Percentiles rank a stretch among this genome's conserved stretches.
Evolutionary conservation across 768 basidiomycete species (phyloP).

Genomic region (Lactifluus rugatus): DNA sequence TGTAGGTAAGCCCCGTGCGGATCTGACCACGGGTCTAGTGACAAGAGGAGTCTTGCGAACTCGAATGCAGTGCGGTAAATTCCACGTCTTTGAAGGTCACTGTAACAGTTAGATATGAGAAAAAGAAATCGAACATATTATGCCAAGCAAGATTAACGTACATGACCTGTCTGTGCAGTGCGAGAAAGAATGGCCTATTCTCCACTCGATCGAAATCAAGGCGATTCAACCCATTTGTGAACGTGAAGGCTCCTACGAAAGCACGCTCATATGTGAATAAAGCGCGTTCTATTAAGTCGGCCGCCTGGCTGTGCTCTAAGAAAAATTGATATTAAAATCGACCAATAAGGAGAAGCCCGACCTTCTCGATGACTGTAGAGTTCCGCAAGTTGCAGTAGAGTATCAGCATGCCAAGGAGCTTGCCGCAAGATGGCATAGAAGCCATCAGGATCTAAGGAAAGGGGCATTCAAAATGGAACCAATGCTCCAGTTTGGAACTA

Average conservation of each 20-base stretch:
- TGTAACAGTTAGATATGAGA: conserved; percentile 24
- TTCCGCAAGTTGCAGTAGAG: conserved; percentile 77
- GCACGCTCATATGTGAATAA: conserved; percentile 89
- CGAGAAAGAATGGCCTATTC: conserved; percentile 88
- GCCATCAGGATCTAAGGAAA: conserved; percentile 55
- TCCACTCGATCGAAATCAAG: conserved; percentile 88
- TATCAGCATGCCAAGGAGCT: conserved; percentile 89
- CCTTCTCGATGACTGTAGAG: conserved; percentile 84
- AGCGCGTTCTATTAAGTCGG: conserved; percentile 87
- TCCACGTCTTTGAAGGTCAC: conserved; percentile 81
- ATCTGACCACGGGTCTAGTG: conserved; percentile 78
- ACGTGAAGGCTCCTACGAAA: conserved; percentile 78
- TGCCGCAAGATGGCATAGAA: conserved; percentile 67
- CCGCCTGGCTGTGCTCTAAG: conserved; percentile 70
- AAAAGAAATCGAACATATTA: not conserved
- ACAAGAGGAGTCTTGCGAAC: conserved; percentile 76
- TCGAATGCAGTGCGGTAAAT: conserved; percentile 87
- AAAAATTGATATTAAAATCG: not conserved
- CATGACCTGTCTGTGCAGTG: conserved; percentile 75
- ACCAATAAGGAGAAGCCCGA: conserved; percentile 23
- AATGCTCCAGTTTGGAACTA: not conserved
- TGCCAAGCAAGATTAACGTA: conserved; percentile 29
- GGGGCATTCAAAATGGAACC: not conserved
- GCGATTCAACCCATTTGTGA: conserved; percentile 70
- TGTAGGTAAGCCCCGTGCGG: conserved; percentile 80